These are phyloP conservation scores for Beauveria rudraprayagi DNA, from an alignment of 2,329 filamentous ascomycete species.

Conservation along the genomic window DNA sequence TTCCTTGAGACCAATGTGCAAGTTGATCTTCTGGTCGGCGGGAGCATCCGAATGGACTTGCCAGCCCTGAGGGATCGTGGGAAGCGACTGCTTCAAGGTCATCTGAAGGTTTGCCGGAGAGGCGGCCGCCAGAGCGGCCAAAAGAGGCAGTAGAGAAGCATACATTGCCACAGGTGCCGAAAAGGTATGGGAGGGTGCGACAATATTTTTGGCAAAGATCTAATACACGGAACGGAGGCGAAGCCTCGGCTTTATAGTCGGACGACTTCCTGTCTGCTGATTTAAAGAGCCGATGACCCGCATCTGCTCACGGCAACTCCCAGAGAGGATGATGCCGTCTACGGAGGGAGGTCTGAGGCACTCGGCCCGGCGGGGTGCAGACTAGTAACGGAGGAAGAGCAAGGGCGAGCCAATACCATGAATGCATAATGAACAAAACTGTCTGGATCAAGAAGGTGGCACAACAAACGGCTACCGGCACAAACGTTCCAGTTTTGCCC, in stretches of 20 bases:
- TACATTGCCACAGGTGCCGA: not conserved
- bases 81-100: conserved; percentile 10
- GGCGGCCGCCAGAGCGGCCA: conserved; percentile 10
- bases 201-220: not conserved
- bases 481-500: not conserved
- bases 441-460: not conserved
- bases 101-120: conserved; percentile 7
- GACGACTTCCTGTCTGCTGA: not conserved
- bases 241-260: not conserved
- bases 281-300: not conserved
- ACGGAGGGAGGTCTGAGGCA: not conserved
- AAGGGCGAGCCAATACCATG: not conserved
- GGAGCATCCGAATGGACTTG: conserved; percentile 7
- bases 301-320: not conserved
- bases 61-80: conserved; percentile 6
- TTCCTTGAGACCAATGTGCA: conserved; percentile 12
- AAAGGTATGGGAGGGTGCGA: not conserved
- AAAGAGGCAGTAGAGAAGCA: conserved; percentile 6
- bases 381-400: not conserved
- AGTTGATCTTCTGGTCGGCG: conserved; percentile 3
- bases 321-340: not conserved
- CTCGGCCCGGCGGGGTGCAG: not conserved
- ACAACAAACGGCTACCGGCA: conserved; percentile 3
- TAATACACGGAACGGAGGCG: not conserved
- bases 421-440: not conserved